Conservation (phyloP, 2,329 filamentous ascomycete genomes). For the Onygenales sp. region DNA sequence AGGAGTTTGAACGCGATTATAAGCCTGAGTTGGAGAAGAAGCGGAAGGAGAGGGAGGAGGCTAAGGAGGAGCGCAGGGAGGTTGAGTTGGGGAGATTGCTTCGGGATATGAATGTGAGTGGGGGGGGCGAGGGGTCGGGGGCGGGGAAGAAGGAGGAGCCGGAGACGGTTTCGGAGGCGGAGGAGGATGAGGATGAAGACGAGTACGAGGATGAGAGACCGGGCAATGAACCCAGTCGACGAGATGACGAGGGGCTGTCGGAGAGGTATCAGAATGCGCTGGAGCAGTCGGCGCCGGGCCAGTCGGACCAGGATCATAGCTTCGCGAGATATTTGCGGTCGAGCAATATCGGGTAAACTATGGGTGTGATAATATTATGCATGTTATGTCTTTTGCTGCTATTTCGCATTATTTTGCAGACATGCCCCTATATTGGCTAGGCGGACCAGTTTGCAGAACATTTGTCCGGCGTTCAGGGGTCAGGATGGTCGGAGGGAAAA, state of each 20-base stretch:
- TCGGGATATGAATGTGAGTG: slow-evolving; percentile 71
- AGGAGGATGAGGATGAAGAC: slow-evolving; percentile 41
- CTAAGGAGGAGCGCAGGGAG: slow-evolving; percentile 62
- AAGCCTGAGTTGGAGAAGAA: slow-evolving; percentile 80
- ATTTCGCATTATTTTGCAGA: neutral
- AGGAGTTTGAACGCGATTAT: slow-evolving; percentile 85
- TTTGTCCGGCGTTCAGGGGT: neutral
- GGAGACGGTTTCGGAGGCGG: slow-evolving; percentile 41
- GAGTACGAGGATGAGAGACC: slow-evolving; percentile 42
- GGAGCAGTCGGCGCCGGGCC: slow-evolving; percentile 40
- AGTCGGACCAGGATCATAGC: slow-evolving; percentile 40
- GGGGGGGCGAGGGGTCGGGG: slow-evolving; percentile 15
- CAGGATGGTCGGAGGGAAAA: neutral
- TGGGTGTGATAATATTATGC: neutral
- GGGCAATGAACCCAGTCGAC: slow-evolving; percentile 36
- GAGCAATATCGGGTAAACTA: slow-evolving; percentile 23
- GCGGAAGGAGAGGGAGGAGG: slow-evolving; percentile 63
- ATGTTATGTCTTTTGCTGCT: neutral
- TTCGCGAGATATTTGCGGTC: slow-evolving; percentile 41
- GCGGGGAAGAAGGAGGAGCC: slow-evolving; percentile 19
- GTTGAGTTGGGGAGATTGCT: slow-evolving; percentile 86
- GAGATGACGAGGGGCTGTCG: slow-evolving; percentile 57
- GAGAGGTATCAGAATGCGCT: slow-evolving; percentile 69
- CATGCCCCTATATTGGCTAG: too few species aligned
- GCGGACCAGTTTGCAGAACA: too few species aligned